Conservation (phyloP, 2,329 filamentous ascomycete genomes). For the Fusarium proliferatum region DNA sequence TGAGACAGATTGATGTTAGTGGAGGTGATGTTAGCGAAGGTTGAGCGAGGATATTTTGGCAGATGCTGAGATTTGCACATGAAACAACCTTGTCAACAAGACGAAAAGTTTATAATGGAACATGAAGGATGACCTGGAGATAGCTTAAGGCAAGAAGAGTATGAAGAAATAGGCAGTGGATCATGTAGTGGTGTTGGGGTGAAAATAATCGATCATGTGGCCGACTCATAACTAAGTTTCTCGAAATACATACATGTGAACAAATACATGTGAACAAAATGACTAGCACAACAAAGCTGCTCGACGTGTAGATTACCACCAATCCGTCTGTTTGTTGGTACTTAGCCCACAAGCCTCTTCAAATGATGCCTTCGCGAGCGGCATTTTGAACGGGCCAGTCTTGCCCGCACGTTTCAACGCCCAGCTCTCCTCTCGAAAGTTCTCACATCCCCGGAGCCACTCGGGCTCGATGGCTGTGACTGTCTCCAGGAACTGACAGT, state of each 20-base stretch:
- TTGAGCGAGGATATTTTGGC: not conserved
- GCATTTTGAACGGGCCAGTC: not conserved
- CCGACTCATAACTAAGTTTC: not conserved
- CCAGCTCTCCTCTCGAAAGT: not conserved
- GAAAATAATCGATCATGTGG: not conserved
- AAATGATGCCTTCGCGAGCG: not conserved
- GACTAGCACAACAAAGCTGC: not conserved
- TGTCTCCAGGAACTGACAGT: not conserved
- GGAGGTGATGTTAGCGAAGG: not conserved
- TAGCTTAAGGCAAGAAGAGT: too few relatives aligned
- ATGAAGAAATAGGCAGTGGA: not conserved
- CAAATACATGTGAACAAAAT: not conserved
- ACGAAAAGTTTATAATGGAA: not conserved
- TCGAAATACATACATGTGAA: not conserved
- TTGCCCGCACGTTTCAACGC: not conserved
- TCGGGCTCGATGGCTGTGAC: not conserved
- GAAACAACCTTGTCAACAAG: not conserved
- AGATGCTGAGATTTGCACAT: not conserved
- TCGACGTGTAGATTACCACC: not conserved
- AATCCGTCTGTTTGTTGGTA: too few relatives aligned
- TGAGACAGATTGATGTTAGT: not conserved
- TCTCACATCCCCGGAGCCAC: not conserved
- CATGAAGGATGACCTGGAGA: not conserved
- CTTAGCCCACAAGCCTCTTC: not conserved
- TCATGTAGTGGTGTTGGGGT: not conserved